Evolutionary conservation across 441 rosid genomes (phyloP), one percentile per base, ranked within the genome.

Genomic region (Capsella rubella): DNA sequence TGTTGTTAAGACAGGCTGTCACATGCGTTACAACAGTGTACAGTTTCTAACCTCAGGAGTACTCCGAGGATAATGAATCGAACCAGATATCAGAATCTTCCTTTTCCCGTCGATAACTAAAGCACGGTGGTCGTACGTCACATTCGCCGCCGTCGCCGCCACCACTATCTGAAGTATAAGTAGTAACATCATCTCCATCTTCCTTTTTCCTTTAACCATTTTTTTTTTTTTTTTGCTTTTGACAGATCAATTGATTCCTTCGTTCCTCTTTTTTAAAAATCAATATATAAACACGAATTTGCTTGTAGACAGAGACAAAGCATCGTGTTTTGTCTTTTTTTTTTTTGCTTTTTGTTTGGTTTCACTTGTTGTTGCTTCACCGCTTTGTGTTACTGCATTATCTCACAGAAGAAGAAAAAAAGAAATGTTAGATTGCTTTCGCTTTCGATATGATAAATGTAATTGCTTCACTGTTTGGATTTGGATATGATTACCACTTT

Each of bases 41-140:
- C 25, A 21, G 25, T 21, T 21, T 2, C 25, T 21, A 21, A 21
- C 99, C 85, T 94, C 93, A 3, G 95, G 91, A 34, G 95, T 87
- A 65, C 97, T 94, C 34, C 99, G 94, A 29, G 99, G 99, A 74
- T 94, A 94, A 79, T 92, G 99, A 81, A 94, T 92, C 57, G 99
- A 89, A 29, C 99, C 99, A 51, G 99, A 92, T 77, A 92, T 69
- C 69, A 94, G 79, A 70, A 94, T 83, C 54, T 88, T 83, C 54
- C 94, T 81, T 63, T 87, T 87, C 32, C 99, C 99, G 67, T 84
- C 90, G 76, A 94, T 84, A 56, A 92, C 79, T 70, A 94, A 28
- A 35, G 99, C 90, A 29, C 95, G 73, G 67, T 86, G 86, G 79
- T 94, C 97, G 76, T 94, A 92, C 53, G 90, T 87, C 73, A 94